Evolutionary conservation across 192 early-diverging fungal genomes (phyloP).

Genomic region (Irineochytrium annulatum): DNA sequence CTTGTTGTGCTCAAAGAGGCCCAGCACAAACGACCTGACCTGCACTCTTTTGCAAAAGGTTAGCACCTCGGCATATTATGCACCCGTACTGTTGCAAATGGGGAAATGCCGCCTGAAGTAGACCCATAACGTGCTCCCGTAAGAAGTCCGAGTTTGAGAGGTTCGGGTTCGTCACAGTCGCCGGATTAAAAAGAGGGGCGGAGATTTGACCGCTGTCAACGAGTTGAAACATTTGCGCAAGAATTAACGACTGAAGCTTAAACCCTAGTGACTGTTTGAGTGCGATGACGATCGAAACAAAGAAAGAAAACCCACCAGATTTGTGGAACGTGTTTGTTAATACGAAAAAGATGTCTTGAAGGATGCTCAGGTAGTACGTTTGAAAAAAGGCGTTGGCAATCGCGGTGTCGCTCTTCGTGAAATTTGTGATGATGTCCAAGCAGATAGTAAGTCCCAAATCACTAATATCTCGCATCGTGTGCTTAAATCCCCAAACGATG

Average conservation of each 20-base stretch:
- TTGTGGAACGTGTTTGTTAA: conserved; percentile 96
- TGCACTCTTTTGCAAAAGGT: conserved; percentile 52
- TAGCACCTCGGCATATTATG: background rate
- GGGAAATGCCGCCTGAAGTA: conserved; percentile 86
- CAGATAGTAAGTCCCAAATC: conserved; percentile 86
- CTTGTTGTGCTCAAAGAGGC: conserved; percentile 79
- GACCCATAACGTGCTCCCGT: conserved; percentile 73
- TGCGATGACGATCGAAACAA: no score
- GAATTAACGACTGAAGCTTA: conserved; percentile 83
- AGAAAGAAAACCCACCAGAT: conserved; percentile 58
- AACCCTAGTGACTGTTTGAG: no score
- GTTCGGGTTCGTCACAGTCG: conserved; percentile 64
- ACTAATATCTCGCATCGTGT: conserved; percentile 96
- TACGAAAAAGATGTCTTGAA: conserved; percentile 97
- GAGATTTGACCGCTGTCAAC: conserved; percentile 78
- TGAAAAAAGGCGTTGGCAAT: conserved; percentile 88
- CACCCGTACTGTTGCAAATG: conserved; percentile 75
- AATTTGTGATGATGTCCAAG: conserved; percentile 83
- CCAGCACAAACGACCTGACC: conserved; percentile 81
- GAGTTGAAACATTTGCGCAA: conserved; percentile 85
- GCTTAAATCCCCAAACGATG: conserved; percentile 98
- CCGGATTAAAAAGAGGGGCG: conserved; percentile 81
- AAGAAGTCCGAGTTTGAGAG: conserved; percentile 80
- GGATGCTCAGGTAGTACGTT: conserved; percentile 80
- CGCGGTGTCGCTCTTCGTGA: conserved; percentile 65